phyloP scores from a whole-genome alignment of 2,329 filamentous ascomycete genomes.

The Aquanectria penicillioides region DNA sequence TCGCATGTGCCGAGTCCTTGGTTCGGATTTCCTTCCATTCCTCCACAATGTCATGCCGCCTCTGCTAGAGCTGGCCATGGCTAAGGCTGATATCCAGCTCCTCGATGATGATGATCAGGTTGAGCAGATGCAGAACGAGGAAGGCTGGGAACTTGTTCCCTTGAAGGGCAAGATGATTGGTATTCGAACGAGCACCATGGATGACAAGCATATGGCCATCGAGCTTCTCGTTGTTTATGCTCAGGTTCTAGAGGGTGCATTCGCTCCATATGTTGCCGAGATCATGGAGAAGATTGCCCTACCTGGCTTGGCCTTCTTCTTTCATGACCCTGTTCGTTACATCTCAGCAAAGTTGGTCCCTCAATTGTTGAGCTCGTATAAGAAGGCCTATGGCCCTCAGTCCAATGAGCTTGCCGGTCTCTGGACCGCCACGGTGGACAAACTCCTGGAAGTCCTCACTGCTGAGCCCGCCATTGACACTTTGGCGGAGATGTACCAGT shows the following conservation, averaged over 20 bases:
- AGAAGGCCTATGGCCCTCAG: slow-evolving; percentile 85
- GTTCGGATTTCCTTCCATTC: slow-evolving; percentile 90
- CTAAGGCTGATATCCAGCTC: slow-evolving; percentile 96
- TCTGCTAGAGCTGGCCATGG: slow-evolving; percentile 87
- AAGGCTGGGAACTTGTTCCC: slow-evolving; percentile 97
- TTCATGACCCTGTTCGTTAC: slow-evolving; percentile 96
- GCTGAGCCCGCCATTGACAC: slow-evolving; percentile 97
- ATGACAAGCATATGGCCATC: slow-evolving; percentile 99
- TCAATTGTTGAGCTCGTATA: slow-evolving; percentile 91
- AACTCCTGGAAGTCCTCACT: slow-evolving; percentile 90
- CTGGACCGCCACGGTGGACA: slow-evolving; percentile 87
- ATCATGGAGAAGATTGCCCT: slow-evolving; percentile 98
- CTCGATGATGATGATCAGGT: slow-evolving; percentile 95
- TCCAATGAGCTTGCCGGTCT: slow-evolving; percentile 83
- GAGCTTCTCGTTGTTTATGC: slow-evolving; percentile 98
- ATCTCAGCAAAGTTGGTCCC: slow-evolving; percentile 95
- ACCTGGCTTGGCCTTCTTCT: slow-evolving; percentile 96
- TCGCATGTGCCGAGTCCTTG: slow-evolving; percentile 95
- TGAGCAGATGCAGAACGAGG: slow-evolving; percentile 90
- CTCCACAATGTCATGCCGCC: slow-evolving; percentile 94
- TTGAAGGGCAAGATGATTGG: slow-evolving; percentile 98
- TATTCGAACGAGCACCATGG: slow-evolving; percentile 95
- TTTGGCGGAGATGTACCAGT: slow-evolving; percentile 98
- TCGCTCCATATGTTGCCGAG: slow-evolving; percentile 89
- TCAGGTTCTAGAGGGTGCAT: slow-evolving; percentile 91